A percentile compares a stretch with the other conserved stretches of the same genome.
Conservation (phyloP, 768 basidiomycete genomes). For the Boletus speciosus region DNA sequence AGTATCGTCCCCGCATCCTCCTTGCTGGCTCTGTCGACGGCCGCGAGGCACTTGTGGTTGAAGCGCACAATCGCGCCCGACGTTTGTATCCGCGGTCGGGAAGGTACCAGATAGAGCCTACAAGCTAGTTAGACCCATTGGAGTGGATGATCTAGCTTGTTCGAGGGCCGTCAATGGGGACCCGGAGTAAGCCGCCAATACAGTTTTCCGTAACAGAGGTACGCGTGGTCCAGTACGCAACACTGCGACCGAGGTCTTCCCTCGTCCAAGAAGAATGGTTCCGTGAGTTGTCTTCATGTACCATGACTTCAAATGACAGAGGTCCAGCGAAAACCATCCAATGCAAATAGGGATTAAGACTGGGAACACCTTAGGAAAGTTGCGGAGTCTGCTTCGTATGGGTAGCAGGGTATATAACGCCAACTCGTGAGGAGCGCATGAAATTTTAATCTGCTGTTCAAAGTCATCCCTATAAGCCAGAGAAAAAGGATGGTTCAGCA, state of each 20-base stretch:
- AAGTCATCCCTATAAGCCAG: slow-evolving; percentile 43
- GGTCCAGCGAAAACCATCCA: not conserved
- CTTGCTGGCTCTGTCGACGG: no score
- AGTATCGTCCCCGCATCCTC: not conserved
- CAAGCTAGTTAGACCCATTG: not conserved
- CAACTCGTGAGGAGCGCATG: not conserved
- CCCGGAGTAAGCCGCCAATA: not conserved
- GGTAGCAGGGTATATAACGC: not conserved
- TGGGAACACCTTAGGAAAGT: not conserved
- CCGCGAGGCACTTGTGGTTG: not conserved
- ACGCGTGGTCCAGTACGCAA: not conserved
- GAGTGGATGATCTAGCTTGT: not conserved
- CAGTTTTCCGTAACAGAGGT: not conserved
- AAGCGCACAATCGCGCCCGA: not conserved
- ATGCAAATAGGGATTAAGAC: not conserved
- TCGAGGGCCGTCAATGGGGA: not conserved
- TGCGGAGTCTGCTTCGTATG: not conserved
- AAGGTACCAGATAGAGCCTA: not conserved
- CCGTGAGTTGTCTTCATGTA: not conserved
- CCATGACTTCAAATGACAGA: not conserved
- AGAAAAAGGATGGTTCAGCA: slow-evolving; percentile 62
- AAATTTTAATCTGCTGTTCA: not conserved
- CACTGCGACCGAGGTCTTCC: not conserved
- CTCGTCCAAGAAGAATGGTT: not conserved
- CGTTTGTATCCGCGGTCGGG: not conserved